Conservation (phyloP, 2,329 filamentous ascomycete species). For the Phyllosticta citribraziliensis region DNA sequence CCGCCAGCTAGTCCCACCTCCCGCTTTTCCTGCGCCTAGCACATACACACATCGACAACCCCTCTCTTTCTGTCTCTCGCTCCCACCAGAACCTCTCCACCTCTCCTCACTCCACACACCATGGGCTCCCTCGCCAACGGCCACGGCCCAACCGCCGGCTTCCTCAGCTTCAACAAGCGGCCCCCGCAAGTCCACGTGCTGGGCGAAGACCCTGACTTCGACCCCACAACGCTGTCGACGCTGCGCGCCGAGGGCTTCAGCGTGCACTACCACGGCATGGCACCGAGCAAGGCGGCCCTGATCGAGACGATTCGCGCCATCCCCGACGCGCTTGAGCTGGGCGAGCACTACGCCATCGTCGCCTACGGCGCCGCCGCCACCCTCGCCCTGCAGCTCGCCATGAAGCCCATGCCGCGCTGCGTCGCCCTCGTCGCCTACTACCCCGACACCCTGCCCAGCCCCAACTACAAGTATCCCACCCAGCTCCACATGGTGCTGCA, state of each 20-base stretch:
- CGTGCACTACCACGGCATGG: constrained; percentile 24
- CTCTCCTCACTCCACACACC: not conserved
- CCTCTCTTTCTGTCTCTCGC: not conserved
- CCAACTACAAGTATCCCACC: constrained; percentile 29
- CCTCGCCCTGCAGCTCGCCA: constrained; percentile 28
- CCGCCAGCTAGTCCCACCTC: not conserved
- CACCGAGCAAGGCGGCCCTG: constrained; percentile 22
- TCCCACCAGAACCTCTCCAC: not conserved
- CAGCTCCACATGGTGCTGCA: constrained; percentile 31
- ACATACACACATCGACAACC: not conserved
- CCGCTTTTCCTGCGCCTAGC: not conserved
- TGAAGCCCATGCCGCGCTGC: constrained; percentile 32
- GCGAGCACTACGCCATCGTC: constrained; percentile 26
- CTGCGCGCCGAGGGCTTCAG: constrained; percentile 25
- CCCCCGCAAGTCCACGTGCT: constrained; percentile 32
- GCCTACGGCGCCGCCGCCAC: constrained; percentile 34
- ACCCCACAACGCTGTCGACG: constrained; percentile 22
- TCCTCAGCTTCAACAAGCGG: constrained; percentile 28
- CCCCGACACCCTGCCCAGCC: constrained; percentile 27
- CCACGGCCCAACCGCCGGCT: constrained; percentile 15
- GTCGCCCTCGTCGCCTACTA: constrained; percentile 35
- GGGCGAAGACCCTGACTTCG: constrained; percentile 27
- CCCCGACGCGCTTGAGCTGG: constrained; percentile 29
- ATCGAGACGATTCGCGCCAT: constrained; percentile 24
- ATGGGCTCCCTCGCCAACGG: not conserved